phyloP scores from a whole-genome alignment of 352 stramenopile genomes.

The Thalassiosira exigua region DNA sequence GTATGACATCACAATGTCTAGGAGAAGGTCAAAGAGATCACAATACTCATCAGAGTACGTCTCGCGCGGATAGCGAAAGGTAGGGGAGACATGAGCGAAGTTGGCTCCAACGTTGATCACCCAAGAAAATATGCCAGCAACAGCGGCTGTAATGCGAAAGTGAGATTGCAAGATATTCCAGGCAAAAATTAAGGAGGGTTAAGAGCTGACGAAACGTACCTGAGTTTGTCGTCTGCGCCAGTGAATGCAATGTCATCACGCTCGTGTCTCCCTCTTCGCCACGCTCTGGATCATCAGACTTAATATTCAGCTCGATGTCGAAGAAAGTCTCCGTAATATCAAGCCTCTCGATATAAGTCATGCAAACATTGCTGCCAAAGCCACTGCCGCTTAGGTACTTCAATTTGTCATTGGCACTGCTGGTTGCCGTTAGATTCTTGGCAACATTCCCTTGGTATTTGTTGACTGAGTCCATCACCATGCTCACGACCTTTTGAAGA shows the following conservation, averaged over 20 bases:
- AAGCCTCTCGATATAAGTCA: constrained; percentile 70
- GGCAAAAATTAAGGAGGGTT: constrained; percentile 1
- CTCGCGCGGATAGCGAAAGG: constrained; percentile 53
- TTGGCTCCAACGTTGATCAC: constrained; percentile 72
- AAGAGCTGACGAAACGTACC: constrained; percentile 23
- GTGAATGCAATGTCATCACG: constrained; percentile 51
- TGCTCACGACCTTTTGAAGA: constrained; percentile 48
- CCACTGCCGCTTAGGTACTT: constrained; percentile 41
- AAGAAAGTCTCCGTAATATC: constrained; percentile 52
- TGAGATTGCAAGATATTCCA: constrained; percentile 1
- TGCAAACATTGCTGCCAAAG: constrained; percentile 23
- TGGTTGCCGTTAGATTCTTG: constrained; percentile 33
- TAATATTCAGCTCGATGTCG: constrained; percentile 66
- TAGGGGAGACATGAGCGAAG: constrained; percentile 71
- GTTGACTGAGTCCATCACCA: constrained; percentile 52
- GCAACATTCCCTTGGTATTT: constrained; percentile 40
- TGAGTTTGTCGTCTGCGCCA: constrained; percentile 56
- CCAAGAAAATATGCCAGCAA: constrained; percentile 58
- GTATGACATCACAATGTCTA: constrained; percentile 59
- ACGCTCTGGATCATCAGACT: constrained; percentile 46
- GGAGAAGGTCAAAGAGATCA: constrained; percentile 55
- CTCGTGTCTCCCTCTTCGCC: constrained; percentile 22
- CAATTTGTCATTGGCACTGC: constrained; percentile 40
- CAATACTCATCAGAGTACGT: constrained; percentile 55
- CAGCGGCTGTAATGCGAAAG: constrained; percentile 18